These are phyloP conservation scores for Letharia lupina DNA, from an alignment of 495 filamentous ascomycete species.

Conservation along the genomic window DNA sequence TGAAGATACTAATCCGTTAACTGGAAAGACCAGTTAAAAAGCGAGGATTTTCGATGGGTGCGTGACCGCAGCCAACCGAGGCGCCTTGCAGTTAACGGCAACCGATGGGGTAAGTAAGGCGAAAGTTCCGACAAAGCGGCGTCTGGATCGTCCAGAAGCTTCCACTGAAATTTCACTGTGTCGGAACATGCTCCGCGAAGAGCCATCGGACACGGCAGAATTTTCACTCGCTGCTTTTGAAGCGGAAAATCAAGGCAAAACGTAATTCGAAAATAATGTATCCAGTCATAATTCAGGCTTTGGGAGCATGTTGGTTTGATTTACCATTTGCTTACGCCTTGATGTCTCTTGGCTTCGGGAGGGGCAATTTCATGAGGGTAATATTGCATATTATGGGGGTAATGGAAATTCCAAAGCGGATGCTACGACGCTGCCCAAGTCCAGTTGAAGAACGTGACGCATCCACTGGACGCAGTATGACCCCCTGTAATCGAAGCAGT, in stretches of 20 bases:
- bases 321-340: background rate
- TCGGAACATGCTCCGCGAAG: background rate
- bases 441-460: background rate
- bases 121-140: background rate
- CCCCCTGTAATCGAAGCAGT: background rate
- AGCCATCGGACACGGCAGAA: background rate
- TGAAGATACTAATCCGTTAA: slow-evolving; percentile 23
- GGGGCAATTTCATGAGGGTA: slow-evolving; percentile 23
- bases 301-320: background rate
- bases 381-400: slow-evolving; percentile 15
- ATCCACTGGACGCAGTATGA: background rate
- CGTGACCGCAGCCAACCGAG: slow-evolving; percentile 11
- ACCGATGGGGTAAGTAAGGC: slow-evolving; percentile 3
- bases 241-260: background rate
- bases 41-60: background rate
- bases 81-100: slow-evolving; percentile 24
- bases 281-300: background rate
- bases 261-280: background rate
- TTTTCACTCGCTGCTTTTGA: slow-evolving; percentile 2
- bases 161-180: background rate
- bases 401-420: slow-evolving; percentile 20
- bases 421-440: background rate
- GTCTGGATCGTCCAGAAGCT: background rate
- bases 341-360: background rate
- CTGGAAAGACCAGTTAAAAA: slow-evolving; percentile 14